Percentiles rank a stretch among this genome's conserved stretches.
phyloP scores from a whole-genome alignment of 768 basidiomycete species.

The Cubamyces lactineus region DNA sequence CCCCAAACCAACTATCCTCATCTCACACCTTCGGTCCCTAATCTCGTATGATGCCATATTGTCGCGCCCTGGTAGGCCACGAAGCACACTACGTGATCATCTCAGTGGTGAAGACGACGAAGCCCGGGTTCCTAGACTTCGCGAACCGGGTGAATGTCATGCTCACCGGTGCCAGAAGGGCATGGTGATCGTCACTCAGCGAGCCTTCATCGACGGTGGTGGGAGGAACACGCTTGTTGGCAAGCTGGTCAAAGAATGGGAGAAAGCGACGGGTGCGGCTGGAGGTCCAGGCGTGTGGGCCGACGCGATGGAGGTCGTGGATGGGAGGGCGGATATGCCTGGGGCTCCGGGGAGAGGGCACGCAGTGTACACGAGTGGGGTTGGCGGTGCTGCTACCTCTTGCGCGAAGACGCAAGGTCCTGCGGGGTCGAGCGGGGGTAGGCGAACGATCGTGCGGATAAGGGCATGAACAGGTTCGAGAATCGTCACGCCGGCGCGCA shows the following conservation, averaged over 20 bases:
- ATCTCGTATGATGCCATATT: background rate
- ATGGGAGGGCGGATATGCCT: background rate
- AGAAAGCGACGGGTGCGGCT: constrained; percentile 14
- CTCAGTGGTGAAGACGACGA: constrained; percentile 49
- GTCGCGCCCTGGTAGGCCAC: constrained; percentile 43
- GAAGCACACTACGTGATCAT: constrained; percentile 54
- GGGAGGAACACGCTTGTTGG: constrained; percentile 47
- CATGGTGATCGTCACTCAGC: constrained; percentile 51
- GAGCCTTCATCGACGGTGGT: constrained; percentile 40
- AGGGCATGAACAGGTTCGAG: too few relatives aligned
- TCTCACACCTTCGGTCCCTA: too few relatives aligned
- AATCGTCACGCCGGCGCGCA: too few relatives aligned
- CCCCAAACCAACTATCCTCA: background rate
- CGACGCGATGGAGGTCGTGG: constrained; percentile 11
- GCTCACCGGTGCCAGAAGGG: constrained; percentile 48
- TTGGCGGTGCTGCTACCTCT: too few relatives aligned
- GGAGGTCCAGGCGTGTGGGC: constrained; percentile 1
- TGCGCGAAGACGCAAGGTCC: too few relatives aligned
- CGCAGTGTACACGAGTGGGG: background rate
- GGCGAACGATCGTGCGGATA: too few relatives aligned
- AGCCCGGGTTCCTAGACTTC: constrained; percentile 50
- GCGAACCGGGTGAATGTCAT: constrained; percentile 55
- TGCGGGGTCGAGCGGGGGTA: too few relatives aligned
- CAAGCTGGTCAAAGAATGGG: constrained; percentile 36
- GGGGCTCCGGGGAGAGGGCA: background rate